Percentiles rank a stretch among this genome's conserved stretches.
Conservation (phyloP, 768 basidiomycete genomes). For the Leccinellum luteum region DNA sequence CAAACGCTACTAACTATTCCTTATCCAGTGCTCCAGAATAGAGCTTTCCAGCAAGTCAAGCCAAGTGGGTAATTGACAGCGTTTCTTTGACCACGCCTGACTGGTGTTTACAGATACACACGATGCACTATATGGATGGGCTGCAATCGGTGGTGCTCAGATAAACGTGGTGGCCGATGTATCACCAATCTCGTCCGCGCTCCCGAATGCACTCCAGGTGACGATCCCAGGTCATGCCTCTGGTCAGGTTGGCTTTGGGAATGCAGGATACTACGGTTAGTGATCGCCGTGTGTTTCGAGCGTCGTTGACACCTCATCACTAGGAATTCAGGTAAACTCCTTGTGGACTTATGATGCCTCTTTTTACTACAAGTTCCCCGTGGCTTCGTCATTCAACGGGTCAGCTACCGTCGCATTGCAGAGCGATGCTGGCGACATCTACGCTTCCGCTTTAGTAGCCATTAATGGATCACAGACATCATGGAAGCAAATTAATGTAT, state of each 20-base stretch:
- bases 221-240: slow-evolving; percentile 38
- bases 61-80: slow-evolving; percentile 36
- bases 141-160: slow-evolving; percentile 39
- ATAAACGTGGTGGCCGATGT: slow-evolving; percentile 50
- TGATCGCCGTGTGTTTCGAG: background rate
- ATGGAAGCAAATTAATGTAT: slow-evolving; percentile 47
- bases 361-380: slow-evolving; percentile 55
- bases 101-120: slow-evolving; percentile 39
- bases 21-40: slow-evolving; percentile 55
- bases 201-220: slow-evolving; percentile 59
- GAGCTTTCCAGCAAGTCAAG: slow-evolving; percentile 62
- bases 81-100: background rate
- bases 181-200: slow-evolving; percentile 49
- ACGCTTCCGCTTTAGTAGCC: slow-evolving; percentile 39
- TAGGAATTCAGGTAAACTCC: slow-evolving; percentile 54
- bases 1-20: background rate
- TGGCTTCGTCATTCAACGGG: slow-evolving; percentile 38
- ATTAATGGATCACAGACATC: slow-evolving; percentile 41
- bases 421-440: slow-evolving; percentile 38
- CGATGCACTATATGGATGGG: slow-evolving; percentile 51
- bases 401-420: slow-evolving; percentile 45
- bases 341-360: slow-evolving; percentile 55
- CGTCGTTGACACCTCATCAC: background rate
- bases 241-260: slow-evolving; percentile 50
- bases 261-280: slow-evolving; percentile 54